Percentiles rank a stretch among this genome's conserved stretches.
These are phyloP conservation scores for Pochonia chlamydosporia DNA, from an alignment of 2,329 filamentous ascomycete genomes.

Conservation along the genomic window DNA sequence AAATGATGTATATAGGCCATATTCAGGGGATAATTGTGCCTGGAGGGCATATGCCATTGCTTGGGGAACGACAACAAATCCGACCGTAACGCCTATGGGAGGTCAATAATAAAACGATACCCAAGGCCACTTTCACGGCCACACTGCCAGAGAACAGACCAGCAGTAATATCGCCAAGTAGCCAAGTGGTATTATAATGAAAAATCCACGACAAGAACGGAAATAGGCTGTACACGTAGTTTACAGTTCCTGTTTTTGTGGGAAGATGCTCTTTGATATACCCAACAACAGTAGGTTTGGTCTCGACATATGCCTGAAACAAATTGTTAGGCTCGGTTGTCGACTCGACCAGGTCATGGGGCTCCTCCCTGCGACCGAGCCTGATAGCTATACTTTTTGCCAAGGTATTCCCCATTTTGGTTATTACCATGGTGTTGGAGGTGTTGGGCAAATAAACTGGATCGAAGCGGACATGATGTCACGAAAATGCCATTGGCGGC, in stretches of 20 bases:
- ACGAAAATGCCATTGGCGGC: no score
- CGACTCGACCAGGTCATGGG: no score
- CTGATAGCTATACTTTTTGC: no score
- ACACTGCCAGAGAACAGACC: constrained; percentile 19
- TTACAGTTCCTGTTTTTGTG: constrained; percentile 18
- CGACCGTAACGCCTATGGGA: constrained; percentile 36
- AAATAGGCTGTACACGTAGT: constrained; percentile 38
- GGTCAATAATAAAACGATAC: constrained; percentile 13
- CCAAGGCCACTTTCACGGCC: no score
- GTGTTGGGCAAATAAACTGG: no score
- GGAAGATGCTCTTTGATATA: constrained; percentile 33
- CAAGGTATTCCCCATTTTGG: no score
- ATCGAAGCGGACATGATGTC: no score
- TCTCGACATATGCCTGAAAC: no score
- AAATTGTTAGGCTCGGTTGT: no score
- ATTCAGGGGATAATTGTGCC: constrained; percentile 41
- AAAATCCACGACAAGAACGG: constrained; percentile 45
- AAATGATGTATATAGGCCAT: constrained; percentile 69
- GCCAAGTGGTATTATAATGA: constrained; percentile 43
- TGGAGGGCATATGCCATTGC: constrained; percentile 48
- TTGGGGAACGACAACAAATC: constrained; percentile 49
- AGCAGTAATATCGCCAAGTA: constrained; percentile 40
- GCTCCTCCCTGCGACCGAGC: no score
- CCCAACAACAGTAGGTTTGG: constrained; percentile 34
- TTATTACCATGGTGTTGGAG: no score